Evolutionary conservation across 345 rosid species (phyloP), one percentile per base, ranked within the genome.

Genomic region (Salix udensis): DNA sequence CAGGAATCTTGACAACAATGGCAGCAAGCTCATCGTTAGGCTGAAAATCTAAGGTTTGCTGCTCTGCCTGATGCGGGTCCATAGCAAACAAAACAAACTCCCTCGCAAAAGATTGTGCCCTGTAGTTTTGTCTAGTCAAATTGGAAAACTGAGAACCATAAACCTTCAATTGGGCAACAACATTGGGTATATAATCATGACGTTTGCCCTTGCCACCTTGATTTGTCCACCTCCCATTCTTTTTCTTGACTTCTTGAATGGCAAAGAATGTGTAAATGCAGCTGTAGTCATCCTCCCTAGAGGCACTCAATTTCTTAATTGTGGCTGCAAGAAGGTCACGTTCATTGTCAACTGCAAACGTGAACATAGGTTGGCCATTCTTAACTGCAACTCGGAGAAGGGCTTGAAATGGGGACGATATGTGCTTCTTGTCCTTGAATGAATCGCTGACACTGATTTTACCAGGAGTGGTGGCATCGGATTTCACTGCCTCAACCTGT

Each of bases 1-100:
- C 68, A 6, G 95, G 92, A 76, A 91, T 83, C 83, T 87, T 88
- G 83, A 90, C 82, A 60, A 93, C 87, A 74, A 93, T 88, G 36
- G 99, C 99, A 67, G 93, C 98, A 78, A 91, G 92, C 91, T 96
- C 99, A 72, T 91, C 84, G 46, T 76, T 85, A 34, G 87, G 92
- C 85, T 86, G 89, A 65, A 76, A 83, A 72, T 91, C 89, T 1
- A 87, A 69, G 46, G 86, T 74, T 74, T 65, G 88, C 13, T 58
- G 84, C 72, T 81, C 88, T 55, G 76, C 81, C 75, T 79, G 87
- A 72, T 67, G 81, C 46, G 87, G 83, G 36, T 88, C 89, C 73
- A 88, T 90, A 48, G 94, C 83, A 37, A 87, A 86, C 68, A 95
- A 85, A 75, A 89, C 94, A 82, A 77, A 89, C 76, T 95, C 98